phyloP scores from a whole-genome alignment of 2,329 filamentous ascomycete species.

The Aspergillus uvarum region DNA sequence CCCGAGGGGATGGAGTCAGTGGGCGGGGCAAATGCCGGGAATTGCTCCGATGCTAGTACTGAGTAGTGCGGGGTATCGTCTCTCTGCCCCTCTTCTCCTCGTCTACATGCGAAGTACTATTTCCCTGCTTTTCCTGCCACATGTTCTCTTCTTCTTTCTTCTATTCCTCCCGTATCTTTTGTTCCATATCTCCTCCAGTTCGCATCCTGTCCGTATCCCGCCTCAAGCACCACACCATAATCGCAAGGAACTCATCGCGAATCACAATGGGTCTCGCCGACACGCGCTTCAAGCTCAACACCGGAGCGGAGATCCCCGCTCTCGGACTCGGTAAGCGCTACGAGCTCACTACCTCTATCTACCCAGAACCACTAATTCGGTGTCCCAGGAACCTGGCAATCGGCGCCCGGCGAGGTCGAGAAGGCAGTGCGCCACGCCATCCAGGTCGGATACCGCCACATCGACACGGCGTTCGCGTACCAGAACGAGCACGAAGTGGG shows the following conservation, averaged over 20 bases:
- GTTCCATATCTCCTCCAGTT: constrained; percentile 1
- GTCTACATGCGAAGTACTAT: not conserved
- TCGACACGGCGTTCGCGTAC: constrained; percentile 42
- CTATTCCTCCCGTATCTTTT: not conserved
- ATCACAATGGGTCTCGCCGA: constrained; percentile 36
- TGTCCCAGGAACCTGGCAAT: constrained; percentile 63
- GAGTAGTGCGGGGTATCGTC: not conserved
- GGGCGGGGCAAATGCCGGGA: not conserved
- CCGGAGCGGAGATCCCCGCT: constrained; percentile 61
- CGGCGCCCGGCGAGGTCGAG: constrained; percentile 58
- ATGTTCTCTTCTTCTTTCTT: not conserved
- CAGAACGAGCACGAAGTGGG: constrained; percentile 77
- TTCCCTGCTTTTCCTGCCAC: not conserved
- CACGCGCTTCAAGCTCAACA: constrained; percentile 63
- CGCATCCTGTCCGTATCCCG: not conserved
- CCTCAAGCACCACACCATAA: not conserved
- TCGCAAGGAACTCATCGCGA: not conserved
- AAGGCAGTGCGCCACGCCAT: constrained; percentile 61
- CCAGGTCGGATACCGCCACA: constrained; percentile 42
- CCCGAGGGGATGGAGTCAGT: not conserved
- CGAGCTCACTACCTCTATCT: not conserved
- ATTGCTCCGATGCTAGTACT: not conserved
- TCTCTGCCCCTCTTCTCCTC: not conserved
- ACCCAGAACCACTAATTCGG: not conserved
- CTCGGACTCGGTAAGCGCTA: constrained; percentile 58